Conservation (phyloP, 352 stramenopile species). For the Pythium coloratum region DNA sequence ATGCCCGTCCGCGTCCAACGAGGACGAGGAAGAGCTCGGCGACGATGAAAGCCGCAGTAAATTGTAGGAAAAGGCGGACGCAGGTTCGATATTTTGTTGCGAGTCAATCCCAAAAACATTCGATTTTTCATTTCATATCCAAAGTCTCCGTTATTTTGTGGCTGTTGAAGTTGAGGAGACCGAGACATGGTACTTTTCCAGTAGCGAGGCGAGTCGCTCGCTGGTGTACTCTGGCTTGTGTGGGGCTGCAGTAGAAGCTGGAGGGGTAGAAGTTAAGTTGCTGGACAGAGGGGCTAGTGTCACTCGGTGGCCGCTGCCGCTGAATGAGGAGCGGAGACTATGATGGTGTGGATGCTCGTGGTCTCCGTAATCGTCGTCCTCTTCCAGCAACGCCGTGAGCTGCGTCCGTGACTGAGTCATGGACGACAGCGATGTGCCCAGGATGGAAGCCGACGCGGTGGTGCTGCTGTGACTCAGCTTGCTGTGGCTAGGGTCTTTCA, state of each 20-base stretch:
- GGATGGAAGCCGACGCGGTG: not conserved
- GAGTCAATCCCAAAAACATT: not conserved
- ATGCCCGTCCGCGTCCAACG: too few species aligned
- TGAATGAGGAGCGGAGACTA: not conserved
- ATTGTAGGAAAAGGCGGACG: not conserved
- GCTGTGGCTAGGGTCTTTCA: not conserved
- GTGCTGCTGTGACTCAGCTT: too few species aligned
- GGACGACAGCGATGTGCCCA: too few species aligned
- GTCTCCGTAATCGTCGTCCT: slow-evolving; percentile 2
- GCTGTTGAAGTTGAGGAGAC: slow-evolving; percentile 28
- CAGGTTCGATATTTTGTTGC: too few species aligned
- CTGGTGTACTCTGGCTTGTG: slow-evolving; percentile 51
- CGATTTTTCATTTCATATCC: not conserved
- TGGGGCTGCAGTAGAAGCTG: slow-evolving; percentile 9
- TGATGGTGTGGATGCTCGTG: too few species aligned
- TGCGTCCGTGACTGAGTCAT: slow-evolving; percentile 4
- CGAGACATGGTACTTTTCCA: slow-evolving; percentile 72
- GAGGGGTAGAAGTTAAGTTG: not conserved
- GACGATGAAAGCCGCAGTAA: slow-evolving; percentile 12
- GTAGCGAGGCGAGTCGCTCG: slow-evolving; percentile 51
- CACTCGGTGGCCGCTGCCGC: not conserved
- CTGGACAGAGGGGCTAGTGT: slow-evolving; percentile 1
- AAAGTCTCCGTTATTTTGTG: not conserved
- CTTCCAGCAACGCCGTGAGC: slow-evolving; percentile 17
- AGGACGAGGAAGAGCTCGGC: not conserved